Evolutionary conservation across 257 asterid genomes (phyloP).

Genomic region (Jacaranda mimosifolia): DNA sequence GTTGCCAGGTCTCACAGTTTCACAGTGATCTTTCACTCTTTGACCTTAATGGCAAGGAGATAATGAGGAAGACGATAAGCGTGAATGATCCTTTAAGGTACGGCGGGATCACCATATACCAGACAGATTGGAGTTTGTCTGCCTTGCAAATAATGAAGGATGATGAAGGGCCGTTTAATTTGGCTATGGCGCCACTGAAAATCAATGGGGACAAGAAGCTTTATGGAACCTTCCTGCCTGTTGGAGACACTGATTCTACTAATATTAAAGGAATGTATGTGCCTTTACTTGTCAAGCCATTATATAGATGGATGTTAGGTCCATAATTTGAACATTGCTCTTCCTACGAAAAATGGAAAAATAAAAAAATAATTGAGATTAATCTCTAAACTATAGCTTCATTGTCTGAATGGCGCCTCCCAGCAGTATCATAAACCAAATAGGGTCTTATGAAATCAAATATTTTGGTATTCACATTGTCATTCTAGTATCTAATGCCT

Average conservation of each 20-base stretch:
- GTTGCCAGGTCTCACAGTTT: conserved; percentile 82
- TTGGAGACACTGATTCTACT: conserved; percentile 64
- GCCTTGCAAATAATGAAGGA: conserved; percentile 77
- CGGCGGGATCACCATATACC: conserved; percentile 76
- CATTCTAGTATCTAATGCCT: neutral
- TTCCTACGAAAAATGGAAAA: neutral
- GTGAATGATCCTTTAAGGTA: conserved; percentile 93
- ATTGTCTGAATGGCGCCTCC: neutral
- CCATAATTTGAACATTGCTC: neutral
- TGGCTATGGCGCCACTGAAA: conserved; percentile 92
- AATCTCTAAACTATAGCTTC: neutral
- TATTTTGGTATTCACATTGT: neutral
- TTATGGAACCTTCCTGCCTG: conserved; percentile 82
- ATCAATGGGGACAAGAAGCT: conserved; percentile 90
- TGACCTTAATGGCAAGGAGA: conserved; percentile 85
- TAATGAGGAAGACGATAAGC: conserved; percentile 84
- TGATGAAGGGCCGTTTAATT: conserved; percentile 88
- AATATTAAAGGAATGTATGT: conserved; percentile 81
- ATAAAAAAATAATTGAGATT: neutral
- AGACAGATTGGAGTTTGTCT: conserved; percentile 79
- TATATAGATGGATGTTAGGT: neutral
- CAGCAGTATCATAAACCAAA: neutral
- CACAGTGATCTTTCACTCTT: conserved; percentile 82
- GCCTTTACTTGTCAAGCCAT: conserved; percentile 22
- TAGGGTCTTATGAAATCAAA: neutral